Evolutionary conservation across 768 basidiomycete species (phyloP).

Genomic region (Lanmaoa rubissima): DNA sequence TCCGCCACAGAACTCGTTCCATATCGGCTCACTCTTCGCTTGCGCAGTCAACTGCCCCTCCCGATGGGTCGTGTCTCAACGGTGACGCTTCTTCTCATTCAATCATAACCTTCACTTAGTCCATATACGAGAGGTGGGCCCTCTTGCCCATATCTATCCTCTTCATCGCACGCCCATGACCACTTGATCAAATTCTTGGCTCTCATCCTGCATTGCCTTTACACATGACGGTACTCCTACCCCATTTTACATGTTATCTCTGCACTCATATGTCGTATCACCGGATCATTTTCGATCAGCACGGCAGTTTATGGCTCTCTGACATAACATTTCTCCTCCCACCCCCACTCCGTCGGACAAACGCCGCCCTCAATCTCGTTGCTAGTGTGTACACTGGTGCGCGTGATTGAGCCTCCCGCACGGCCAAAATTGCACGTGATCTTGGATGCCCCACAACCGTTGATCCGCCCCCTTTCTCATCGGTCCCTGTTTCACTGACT

Average conservation of each 20-base stretch:
- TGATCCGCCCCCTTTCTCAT: not conserved
- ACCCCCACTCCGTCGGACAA: not conserved
- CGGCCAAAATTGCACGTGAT: not conserved
- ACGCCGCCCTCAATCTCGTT: not conserved
- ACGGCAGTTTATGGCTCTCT: not conserved
- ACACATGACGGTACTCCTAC: not conserved
- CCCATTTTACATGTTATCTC: not conserved
- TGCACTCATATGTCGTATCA: not conserved
- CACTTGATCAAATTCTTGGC: not conserved
- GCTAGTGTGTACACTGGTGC: not conserved
- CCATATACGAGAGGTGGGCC: not conserved
- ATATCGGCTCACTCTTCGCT: not conserved
- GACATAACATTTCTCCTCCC: no score
- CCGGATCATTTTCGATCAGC: not conserved
- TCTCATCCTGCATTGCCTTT: not conserved
- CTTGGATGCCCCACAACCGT: not conserved
- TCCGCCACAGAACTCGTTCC: not conserved
- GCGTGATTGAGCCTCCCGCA: not conserved
- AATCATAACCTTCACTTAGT: constrained; percentile 1
- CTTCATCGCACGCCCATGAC: not conserved
- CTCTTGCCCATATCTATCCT: not conserved
- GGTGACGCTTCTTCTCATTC: constrained; percentile 6
- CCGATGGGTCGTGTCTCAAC: not conserved
- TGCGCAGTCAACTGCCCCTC: not conserved
- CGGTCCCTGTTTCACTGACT: not conserved